These are phyloP conservation scores for Prinsepia uniflora DNA, from an alignment of 306 rosid genomes.

Conservation along the genomic window DNA sequence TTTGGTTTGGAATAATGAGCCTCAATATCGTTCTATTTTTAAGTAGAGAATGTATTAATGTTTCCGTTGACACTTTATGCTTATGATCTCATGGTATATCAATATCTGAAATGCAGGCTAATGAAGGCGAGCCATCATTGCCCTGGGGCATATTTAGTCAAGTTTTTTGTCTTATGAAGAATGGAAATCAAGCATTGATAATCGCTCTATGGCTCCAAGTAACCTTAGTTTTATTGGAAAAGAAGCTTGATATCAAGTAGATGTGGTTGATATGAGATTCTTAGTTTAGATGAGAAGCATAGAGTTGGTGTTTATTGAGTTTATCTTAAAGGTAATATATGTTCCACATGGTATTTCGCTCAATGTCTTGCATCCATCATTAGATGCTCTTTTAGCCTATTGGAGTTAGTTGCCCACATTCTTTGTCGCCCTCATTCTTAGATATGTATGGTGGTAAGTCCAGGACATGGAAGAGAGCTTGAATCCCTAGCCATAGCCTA, in stretches of 20 bases:
- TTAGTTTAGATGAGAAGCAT: slow-evolving; percentile 9
- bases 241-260: not conserved
- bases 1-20: not conserved
- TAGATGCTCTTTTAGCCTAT: not conserved
- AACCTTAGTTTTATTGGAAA: slow-evolving; percentile 7
- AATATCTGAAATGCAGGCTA: slow-evolving; percentile 53
- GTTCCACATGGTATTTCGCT: not conserved
- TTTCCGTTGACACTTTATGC: slow-evolving; percentile 9
- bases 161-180: slow-evolving; percentile 58
- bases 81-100: slow-evolving; percentile 18
- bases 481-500: not conserved
- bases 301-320: not conserved
- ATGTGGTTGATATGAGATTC: slow-evolving; percentile 7
- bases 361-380: not conserved
- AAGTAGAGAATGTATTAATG: not conserved
- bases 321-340: not conserved
- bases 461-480: not conserved
- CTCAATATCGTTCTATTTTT: not conserved
- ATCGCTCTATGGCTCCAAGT: slow-evolving; percentile 15
- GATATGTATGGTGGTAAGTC: not conserved
- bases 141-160: slow-evolving; percentile 49
- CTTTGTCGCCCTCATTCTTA: not conserved
- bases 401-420: not conserved
- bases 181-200: slow-evolving; percentile 68
- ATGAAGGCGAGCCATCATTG: slow-evolving; percentile 41